phyloP scores from a whole-genome alignment of 1,284 basidiomycete species.

The Irpex rosettiformis region DNA sequence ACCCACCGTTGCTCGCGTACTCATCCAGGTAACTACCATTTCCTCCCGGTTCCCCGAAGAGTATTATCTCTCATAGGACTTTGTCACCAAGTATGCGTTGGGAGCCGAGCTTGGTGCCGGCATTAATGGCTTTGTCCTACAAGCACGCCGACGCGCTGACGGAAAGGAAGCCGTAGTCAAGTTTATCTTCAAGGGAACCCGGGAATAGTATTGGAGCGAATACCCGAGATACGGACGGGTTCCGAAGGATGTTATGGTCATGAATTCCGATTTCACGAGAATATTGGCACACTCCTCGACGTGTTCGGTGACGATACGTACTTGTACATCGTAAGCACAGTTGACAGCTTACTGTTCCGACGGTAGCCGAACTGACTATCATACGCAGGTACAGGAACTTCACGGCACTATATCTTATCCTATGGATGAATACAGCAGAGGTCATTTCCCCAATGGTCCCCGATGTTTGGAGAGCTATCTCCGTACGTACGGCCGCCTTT shows the following conservation, averaged over 20 bases:
- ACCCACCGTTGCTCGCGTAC: too few relatives aligned
- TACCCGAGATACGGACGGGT: background rate
- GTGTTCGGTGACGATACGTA: background rate
- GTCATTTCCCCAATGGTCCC: background rate
- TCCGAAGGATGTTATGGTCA: background rate
- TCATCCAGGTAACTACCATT: too few relatives aligned
- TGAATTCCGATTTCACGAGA: background rate
- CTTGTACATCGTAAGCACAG: background rate
- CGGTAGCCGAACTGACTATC: too few relatives aligned
- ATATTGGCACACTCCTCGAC: background rate
- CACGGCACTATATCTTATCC: background rate
- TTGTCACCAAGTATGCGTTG: background rate
- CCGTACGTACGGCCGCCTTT: background rate
- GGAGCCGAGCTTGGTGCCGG: background rate
- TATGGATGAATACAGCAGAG: background rate
- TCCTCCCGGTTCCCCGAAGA: background rate
- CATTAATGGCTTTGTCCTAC: background rate
- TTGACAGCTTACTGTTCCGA: too few relatives aligned
- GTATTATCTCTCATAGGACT: background rate
- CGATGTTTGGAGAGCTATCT: background rate
- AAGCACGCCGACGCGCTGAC: background rate
- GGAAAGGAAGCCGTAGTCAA: background rate
- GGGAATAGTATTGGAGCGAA: background rate
- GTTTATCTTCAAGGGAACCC: background rate
- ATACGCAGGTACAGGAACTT: background rate